These are phyloP conservation scores for Trichoderma breve DNA, from an alignment of 2,329 filamentous ascomycete genomes.

Conservation along the genomic window DNA sequence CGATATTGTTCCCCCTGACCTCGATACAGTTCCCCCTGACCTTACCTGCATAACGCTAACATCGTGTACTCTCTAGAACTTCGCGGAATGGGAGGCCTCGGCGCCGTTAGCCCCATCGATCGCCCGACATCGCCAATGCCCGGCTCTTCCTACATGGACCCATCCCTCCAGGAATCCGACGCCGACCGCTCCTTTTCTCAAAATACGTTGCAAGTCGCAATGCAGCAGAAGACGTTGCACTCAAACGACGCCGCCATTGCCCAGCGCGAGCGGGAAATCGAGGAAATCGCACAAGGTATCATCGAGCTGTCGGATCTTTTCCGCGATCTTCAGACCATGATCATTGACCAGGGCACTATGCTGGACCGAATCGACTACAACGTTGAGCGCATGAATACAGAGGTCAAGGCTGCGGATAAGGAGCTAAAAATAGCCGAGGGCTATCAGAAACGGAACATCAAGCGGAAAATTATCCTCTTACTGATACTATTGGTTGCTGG, in stretches of 20 bases:
- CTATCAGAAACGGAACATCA: slow-evolving; percentile 85
- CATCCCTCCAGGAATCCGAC: slow-evolving; percentile 88
- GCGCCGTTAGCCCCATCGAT: slow-evolving; percentile 50
- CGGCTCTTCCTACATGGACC: slow-evolving; percentile 67
- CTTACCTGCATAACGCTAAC: slow-evolving; percentile 4
- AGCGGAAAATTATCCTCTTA: slow-evolving; percentile 90
- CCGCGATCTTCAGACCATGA: slow-evolving; percentile 93
- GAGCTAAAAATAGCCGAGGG: slow-evolving; percentile 85
- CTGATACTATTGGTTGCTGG: slow-evolving; percentile 80
- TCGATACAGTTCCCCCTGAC: not conserved
- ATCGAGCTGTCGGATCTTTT: slow-evolving; percentile 97
- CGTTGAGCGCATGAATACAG: slow-evolving; percentile 88
- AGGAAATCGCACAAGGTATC: slow-evolving; percentile 96
- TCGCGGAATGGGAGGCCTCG: slow-evolving; percentile 64
- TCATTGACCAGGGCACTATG: slow-evolving; percentile 88
- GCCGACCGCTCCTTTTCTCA: slow-evolving; percentile 91
- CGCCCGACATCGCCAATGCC: slow-evolving; percentile 51
- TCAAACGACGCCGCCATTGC: slow-evolving; percentile 82
- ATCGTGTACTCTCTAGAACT: slow-evolving; percentile 54
- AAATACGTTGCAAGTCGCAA: slow-evolving; percentile 77
- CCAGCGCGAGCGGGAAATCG: slow-evolving; percentile 93
- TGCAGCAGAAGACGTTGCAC: slow-evolving; percentile 63
- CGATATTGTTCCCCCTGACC: too few relatives aligned
- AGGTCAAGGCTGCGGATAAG: slow-evolving; percentile 90
- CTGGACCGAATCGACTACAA: slow-evolving; percentile 97